phyloP scores from a whole-genome alignment of 345 rosid genomes.

The Eucalyptus urophylla region DNA sequence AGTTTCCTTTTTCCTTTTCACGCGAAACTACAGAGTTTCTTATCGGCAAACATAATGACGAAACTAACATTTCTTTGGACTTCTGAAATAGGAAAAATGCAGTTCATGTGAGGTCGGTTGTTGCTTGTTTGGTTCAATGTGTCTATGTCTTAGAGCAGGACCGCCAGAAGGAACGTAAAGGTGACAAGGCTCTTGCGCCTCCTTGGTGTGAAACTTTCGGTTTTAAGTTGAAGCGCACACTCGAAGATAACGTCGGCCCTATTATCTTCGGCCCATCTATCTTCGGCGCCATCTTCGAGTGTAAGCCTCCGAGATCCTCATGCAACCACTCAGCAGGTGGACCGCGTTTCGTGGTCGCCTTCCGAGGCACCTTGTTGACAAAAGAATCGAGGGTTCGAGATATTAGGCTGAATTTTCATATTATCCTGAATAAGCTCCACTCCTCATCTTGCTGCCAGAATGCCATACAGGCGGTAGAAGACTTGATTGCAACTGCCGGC shows the following conservation, averaged over 20 bases:
- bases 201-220: conserved; percentile 77
- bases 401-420: conserved; percentile 39
- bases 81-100: conserved; percentile 39
- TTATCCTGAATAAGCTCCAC: conserved; percentile 62
- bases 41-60: neutral
- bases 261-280: no score
- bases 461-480: conserved; percentile 65
- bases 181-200: conserved; percentile 40
- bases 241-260: no score
- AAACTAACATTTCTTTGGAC: neutral
- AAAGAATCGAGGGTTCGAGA: conserved; percentile 54
- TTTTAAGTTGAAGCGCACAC: no score
- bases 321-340: no score
- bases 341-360: conserved; percentile 41
- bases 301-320: no score
- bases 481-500: conserved; percentile 51
- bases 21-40: neutral
- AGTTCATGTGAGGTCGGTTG: conserved; percentile 52
- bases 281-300: no score
- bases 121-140: conserved; percentile 75
- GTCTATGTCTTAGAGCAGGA: conserved; percentile 68
- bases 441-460: conserved; percentile 56
- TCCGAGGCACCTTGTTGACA: conserved; percentile 71
- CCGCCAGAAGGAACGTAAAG: conserved; percentile 66
- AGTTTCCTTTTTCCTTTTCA: neutral